A percentile compares a stretch with the other conserved stretches of the same genome.
Evolutionary conservation across 495 filamentous ascomycete species (phyloP).

Genomic region (Pseudoneurospora amorphoporcata): DNA sequence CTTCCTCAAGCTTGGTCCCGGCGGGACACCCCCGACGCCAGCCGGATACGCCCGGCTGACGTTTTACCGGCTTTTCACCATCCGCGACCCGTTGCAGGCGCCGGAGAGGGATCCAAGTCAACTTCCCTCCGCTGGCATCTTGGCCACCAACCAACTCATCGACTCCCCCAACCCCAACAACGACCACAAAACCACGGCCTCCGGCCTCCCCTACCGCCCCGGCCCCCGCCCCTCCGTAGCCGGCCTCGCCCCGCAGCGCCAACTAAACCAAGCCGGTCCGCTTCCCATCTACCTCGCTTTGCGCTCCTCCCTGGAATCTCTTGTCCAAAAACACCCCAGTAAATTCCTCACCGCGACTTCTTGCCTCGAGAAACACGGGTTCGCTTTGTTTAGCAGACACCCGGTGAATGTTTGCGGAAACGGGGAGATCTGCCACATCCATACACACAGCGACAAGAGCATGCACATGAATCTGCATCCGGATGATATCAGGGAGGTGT

Average conservation of each 20-base stretch:
- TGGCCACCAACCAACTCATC: constrained; percentile 35
- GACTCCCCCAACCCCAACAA: constrained; percentile 54
- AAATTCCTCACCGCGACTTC: constrained; percentile 52
- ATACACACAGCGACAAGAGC: constrained; percentile 55
- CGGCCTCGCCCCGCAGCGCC: constrained; percentile 74
- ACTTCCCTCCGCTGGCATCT: constrained; percentile 28
- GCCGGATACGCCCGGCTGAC: constrained; percentile 62
- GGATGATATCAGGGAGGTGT: constrained; percentile 62
- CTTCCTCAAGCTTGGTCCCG: constrained; percentile 69
- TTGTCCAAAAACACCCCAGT: constrained; percentile 37
- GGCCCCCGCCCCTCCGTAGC: constrained; percentile 54
- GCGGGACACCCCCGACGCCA: constrained; percentile 67
- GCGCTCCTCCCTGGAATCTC: constrained; percentile 34
- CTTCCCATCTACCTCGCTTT: constrained; percentile 42
- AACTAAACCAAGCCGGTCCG: constrained; percentile 54
- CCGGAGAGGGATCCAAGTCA: constrained; percentile 25
- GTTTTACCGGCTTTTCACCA: constrained; percentile 45
- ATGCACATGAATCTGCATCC: constrained; percentile 71
- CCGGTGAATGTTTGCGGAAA: constrained; percentile 54
- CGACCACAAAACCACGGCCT: constrained; percentile 43
- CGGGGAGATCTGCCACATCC: constrained; percentile 74
- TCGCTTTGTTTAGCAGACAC: constrained; percentile 55
- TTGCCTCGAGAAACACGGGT: constrained; percentile 71
- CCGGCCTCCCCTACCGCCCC: constrained; percentile 44
- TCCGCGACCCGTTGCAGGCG: constrained; percentile 46